Conservation (phyloP, 345 rosid species). For the Syzygium grande region DNA sequence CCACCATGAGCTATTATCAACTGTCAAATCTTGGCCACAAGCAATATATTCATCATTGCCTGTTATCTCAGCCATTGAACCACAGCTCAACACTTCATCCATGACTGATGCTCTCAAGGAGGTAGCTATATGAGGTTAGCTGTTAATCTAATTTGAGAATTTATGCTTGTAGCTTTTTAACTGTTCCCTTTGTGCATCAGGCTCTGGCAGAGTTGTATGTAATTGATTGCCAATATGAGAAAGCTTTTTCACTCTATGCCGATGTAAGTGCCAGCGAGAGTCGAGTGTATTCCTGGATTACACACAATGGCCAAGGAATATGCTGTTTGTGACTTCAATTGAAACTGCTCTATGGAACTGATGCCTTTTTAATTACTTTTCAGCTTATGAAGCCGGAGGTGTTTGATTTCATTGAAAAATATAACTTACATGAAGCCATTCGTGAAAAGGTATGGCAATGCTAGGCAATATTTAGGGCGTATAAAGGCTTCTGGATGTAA, state of each 20-base stretch:
- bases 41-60: slow-evolving; percentile 75
- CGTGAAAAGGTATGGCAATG: slow-evolving; percentile 73
- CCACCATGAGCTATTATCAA: slow-evolving; percentile 79
- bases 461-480: neutral
- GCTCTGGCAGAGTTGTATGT: slow-evolving; percentile 90
- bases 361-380: slow-evolving; percentile 7
- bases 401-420: slow-evolving; percentile 80
- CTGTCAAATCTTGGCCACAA: slow-evolving; percentile 94
- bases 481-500: neutral
- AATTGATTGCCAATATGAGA: slow-evolving; percentile 80
- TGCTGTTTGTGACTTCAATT: slow-evolving; percentile 1
- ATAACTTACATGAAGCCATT: slow-evolving; percentile 71
- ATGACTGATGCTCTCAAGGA: slow-evolving; percentile 95
- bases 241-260: slow-evolving; percentile 85
- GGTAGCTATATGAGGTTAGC: slow-evolving; percentile 27
- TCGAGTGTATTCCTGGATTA: neutral
- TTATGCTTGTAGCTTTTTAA: slow-evolving; percentile 2
- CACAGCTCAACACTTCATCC: slow-evolving; percentile 90
- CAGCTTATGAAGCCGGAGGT: slow-evolving; percentile 95
- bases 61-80: slow-evolving; percentile 93
- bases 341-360: neutral
- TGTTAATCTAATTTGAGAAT: slow-evolving; percentile 2
- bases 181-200: slow-evolving; percentile 25
- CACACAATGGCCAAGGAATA: neutral
- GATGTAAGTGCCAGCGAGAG: slow-evolving; percentile 57